Percentiles rank a stretch among this genome's conserved stretches.
Evolutionary conservation across 2,329 filamentous ascomycete genomes (phyloP).

Genomic region (Myriosclerotinia curreyana): DNA sequence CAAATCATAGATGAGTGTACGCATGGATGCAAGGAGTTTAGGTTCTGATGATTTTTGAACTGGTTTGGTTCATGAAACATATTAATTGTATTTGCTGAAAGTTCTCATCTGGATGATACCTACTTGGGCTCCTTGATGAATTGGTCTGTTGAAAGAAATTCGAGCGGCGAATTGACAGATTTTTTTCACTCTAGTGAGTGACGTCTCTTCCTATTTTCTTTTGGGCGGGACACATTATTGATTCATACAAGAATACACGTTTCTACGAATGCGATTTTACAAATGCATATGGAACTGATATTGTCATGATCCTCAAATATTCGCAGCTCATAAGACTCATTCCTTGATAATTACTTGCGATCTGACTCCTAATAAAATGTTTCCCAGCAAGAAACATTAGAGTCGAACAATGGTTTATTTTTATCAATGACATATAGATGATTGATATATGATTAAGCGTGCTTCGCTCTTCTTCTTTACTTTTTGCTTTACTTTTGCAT

Average conservation of each 20-base stretch:
- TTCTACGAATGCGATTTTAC: background rate
- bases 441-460: background rate
- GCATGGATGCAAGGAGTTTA: slow-evolving; percentile 11
- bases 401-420: background rate
- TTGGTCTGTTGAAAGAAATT: background rate
- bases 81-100: background rate
- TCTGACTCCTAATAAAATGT: background rate
- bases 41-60: slow-evolving; percentile 18
- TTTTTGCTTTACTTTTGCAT: background rate
- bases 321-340: background rate
- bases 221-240: background rate
- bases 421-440: background rate
- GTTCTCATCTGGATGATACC: background rate
- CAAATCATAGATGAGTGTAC: background rate
- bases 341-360: background rate
- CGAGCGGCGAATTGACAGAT: background rate
- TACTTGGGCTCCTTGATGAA: background rate
- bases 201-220: background rate
- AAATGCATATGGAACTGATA: no score
- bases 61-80: slow-evolving; percentile 11
- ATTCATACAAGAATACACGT: background rate
- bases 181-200: background rate
- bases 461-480: background rate
- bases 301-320: background rate
- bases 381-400: background rate